Conservation (phyloP, 257 asterid species). For the Apocynum venetum region DNA sequence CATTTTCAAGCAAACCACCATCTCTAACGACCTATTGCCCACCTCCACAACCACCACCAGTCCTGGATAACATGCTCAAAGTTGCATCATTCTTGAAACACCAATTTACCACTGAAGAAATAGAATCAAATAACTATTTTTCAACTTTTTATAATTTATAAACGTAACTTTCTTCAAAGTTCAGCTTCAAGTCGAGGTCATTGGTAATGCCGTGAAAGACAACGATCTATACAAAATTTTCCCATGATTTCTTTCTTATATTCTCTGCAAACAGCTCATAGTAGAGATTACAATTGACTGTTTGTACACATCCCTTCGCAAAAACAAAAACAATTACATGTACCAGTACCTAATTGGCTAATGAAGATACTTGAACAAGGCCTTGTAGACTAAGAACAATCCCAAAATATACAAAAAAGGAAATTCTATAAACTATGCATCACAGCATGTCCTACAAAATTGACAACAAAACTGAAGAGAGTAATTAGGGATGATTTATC, state of each 20-base stretch:
- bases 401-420: not conserved
- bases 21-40: not conserved
- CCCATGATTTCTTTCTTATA: too few species aligned
- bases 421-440: not conserved
- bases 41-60: constrained; percentile 21
- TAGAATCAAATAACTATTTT: too few species aligned
- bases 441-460: constrained; percentile 18
- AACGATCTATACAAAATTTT: too few species aligned
- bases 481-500: not conserved
- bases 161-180: too few species aligned
- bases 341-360: not conserved
- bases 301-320: not conserved
- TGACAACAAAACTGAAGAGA: constrained; percentile 10
- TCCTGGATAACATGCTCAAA: constrained; percentile 8
- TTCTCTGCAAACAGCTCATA: not conserved
- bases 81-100: not conserved
- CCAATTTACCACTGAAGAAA: not conserved
- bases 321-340: not conserved
- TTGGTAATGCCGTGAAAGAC: too few species aligned
- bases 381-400: not conserved
- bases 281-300: not conserved
- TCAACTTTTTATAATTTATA: too few species aligned
- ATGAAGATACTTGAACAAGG: not conserved
- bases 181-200: too few species aligned
- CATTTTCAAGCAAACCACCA: not conserved